Conservation (phyloP, 306 rosid genomes). For the Quercus rubra region DNA sequence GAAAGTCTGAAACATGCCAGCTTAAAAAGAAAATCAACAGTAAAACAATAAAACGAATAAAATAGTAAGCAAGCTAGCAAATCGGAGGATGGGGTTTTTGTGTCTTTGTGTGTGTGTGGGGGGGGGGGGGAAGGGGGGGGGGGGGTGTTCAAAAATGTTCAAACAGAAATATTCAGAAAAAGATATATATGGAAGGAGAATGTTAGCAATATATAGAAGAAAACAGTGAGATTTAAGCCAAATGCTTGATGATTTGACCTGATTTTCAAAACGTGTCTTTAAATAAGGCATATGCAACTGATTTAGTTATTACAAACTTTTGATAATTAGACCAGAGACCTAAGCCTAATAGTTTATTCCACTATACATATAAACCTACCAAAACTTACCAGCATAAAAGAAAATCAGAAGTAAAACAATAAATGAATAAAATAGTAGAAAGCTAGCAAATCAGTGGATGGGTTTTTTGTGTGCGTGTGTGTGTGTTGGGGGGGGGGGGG, state of each 20-base stretch:
- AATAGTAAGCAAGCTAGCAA: neutral
- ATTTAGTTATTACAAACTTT: neutral
- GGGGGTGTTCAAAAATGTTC: neutral
- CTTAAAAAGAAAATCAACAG: neutral
- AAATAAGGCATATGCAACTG: neutral
- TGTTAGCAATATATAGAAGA: neutral
- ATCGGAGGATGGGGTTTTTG: neutral
- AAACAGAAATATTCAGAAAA: neutral
- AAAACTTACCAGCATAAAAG: neutral
- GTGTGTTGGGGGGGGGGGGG: too few species aligned
- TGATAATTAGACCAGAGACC: neutral
- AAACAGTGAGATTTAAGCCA: neutral
- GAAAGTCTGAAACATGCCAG: neutral
- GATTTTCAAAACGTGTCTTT: neutral
- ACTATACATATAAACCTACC: neutral
- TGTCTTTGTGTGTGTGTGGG: too few species aligned
- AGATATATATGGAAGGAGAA: neutral
- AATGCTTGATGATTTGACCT: neutral
- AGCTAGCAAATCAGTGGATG: neutral
- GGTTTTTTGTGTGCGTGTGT: too few species aligned
- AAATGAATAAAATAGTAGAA: neutral
- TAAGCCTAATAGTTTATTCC: neutral
- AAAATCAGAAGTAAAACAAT: neutral
- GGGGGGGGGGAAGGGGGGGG: too few species aligned
- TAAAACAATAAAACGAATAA: neutral